Evolutionary conservation across 2,329 filamentous ascomycete genomes (phyloP), one percentile per base, ranked within the genome.

Genomic region (Penicillium sp.): DNA sequence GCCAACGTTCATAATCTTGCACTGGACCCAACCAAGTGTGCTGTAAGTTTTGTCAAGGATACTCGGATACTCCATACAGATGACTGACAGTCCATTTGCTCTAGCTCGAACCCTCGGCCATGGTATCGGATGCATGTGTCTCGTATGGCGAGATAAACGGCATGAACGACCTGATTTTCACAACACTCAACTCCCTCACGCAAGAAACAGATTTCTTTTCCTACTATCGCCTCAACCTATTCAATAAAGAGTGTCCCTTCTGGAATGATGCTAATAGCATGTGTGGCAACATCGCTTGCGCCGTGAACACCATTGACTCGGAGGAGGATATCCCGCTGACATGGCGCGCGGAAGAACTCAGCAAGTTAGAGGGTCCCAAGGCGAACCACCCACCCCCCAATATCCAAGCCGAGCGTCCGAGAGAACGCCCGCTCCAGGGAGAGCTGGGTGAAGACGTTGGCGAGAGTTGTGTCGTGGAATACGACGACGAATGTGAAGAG

Each of bases 231-330:
- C 80, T 99, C 45, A 97, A 97, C 73, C 83, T 99, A 21, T 99
- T 91, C 76, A 89, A 95, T 75, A 96, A 94, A 75, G 86, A 85
- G 76, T 99, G 94, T 70, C 94, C 94, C 0, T 99, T 97, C 74
- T 99, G 94, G 93, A 85, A 87, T 70, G 94, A 99, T 74, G 88
- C 92, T 60, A 89, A 89, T 75, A 91, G 91, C 74, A 90, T 97
- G 83, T 99, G 94, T 76, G 94, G 92, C 63, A 99, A 99, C 76
- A 92, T 96, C 66, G 94, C 92, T 21, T 99, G 94, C 73, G 90
- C 93, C 11, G 94, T 99, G 19, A 92, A 94, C 71, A 97, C 93
- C 0, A 82, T 97, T 59, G 93, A 97, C 53, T 92, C 95, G 63
- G 93, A 99, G 75, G 89, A 95, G 61, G 93, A 97, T 63, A 92